phyloP scores from a whole-genome alignment of 208 protist genomes.

The Leishmania major region DNA sequence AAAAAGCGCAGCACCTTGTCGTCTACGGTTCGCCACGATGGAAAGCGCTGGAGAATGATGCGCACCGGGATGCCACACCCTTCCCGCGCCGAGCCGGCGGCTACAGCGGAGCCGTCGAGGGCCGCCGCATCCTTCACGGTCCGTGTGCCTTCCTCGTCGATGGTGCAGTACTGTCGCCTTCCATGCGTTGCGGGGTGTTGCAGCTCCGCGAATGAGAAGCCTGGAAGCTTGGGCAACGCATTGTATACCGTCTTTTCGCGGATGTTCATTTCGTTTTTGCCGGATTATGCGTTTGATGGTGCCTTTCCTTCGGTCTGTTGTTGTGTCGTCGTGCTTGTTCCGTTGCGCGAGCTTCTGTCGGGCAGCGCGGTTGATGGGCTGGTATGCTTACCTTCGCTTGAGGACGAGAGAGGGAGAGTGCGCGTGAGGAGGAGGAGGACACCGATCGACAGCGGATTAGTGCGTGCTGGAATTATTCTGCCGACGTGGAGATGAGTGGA shows the following conservation, averaged over 20 bases:
- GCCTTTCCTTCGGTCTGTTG: background rate
- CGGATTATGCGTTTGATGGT: background rate
- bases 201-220: constrained; percentile 80
- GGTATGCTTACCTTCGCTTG: background rate
- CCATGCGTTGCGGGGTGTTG: constrained; percentile 51
- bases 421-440: background rate
- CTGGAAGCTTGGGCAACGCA: constrained; percentile 84
- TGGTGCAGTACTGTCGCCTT: constrained; percentile 52
- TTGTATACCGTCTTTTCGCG: constrained; percentile 79
- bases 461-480: background rate
- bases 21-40: constrained; percentile 91
- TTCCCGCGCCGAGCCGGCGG: constrained; percentile 4
- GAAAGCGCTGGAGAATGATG: constrained; percentile 73
- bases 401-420: background rate
- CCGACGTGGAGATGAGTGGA: background rate
- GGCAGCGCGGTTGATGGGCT: background rate
- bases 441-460: background rate
- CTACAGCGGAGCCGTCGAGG: background rate
- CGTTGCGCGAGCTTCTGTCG: background rate
- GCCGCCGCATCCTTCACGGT: constrained; percentile 39
- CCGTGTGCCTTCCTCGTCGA: constrained; percentile 52
- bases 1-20: constrained; percentile 96
- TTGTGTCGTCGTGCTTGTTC: background rate
- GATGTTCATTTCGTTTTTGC: constrained; percentile 29
- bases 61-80: constrained; percentile 73